Base-by-base conservation (phyloP, 1,284 basidiomycete species). In the Sporisorium reilianum region DNA sequence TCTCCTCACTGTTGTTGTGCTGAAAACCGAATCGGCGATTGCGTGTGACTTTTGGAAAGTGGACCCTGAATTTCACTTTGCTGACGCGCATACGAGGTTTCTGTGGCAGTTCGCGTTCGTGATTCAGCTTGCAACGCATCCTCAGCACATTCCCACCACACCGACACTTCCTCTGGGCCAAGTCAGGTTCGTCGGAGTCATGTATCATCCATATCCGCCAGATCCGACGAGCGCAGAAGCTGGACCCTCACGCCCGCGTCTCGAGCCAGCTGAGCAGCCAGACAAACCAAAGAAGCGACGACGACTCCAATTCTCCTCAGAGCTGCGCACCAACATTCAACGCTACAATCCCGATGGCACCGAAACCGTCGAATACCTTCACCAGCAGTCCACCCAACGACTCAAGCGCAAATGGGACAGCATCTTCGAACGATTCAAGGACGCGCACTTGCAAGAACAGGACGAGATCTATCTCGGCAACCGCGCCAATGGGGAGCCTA, bases 401-500 rank as follows among this genome's bases (percentile, higher is more conserved):
- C 80, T 84, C 40, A 80, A 82, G 23, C 56, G 46, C 49, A 79
- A 79, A 30, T 84, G 82, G 82, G 81, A 84, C 36, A 62, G 64
- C 48, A 84, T 84, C 41, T 80, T 76, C 45, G 77, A 80, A 25
- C 72, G 75, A 14, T 84, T 81, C 71, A 76, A 78, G 22, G 77
- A 81, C 45, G 81, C 82, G 8, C 82, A 84, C 30, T 28, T 84
- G 23, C 65, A 78, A 25, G 72, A 77, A 22, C 81, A 84, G 55
- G 80, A 82, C 55, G 82, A 84, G 62, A 79, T 84, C n/a, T 76
- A 80, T 40, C 75, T 83, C n/a, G 80, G 81, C 16, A 65, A 74
- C n/a, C 49, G 65, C 1, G 57, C 59, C 7, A 67, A 75, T 40
- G 71, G 77, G 30, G 75, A 80, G 28, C 64, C 70, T 26, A 64